Base-by-base conservation (phyloP, 805 yeast species). In the Kodamaea nitidulidarum region DNA sequence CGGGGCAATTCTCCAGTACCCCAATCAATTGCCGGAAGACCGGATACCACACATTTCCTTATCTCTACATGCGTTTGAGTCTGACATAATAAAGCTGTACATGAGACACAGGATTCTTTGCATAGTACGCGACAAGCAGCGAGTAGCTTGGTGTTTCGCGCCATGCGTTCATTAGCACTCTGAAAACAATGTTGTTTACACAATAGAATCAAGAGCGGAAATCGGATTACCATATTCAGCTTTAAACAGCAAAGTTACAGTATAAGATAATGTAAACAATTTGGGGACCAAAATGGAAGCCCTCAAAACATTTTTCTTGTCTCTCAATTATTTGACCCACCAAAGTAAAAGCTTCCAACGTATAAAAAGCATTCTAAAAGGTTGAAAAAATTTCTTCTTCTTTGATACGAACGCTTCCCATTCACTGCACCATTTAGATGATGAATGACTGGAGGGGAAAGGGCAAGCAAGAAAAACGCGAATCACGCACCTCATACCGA, bases 391-490 rank as follows among this genome's bases (percentile, higher is more conserved):
- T 16, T 41, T 33, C 43, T 50, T 49, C 50, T 39, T 58, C 63
- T 52, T 56, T 56, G 63, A 58, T 60, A 58, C 65, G 60, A 53
- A 55, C 43, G 66, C 61, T 48, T 58, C 61, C 66, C 58, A 61
- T 61, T 61, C 66, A 61, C 66, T 61, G 66, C 66, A 60, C 66
- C 65, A 52, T 58, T 51, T 52, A 39, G 30, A 44, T 41, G 47
- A 54, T 60, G 64, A 52, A 46, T 56, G 65, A 60, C 38, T 60
- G 66, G 66, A 61, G 66, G 66, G 66, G 66, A 61, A 61, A 61
- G 58, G 66, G 61, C 51, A 43, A 48, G 56, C 65, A 45, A 58
- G 63, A 59, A 30, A 26, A 47, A 58, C 35, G 21, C 58, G 60
- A 52, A 51, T 32, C 40, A 54, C 61, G 56, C 31, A 47, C 65